phyloP scores from a whole-genome alignment of 2,329 filamentous ascomycete species.

The Fusarium nisikadoi region DNA sequence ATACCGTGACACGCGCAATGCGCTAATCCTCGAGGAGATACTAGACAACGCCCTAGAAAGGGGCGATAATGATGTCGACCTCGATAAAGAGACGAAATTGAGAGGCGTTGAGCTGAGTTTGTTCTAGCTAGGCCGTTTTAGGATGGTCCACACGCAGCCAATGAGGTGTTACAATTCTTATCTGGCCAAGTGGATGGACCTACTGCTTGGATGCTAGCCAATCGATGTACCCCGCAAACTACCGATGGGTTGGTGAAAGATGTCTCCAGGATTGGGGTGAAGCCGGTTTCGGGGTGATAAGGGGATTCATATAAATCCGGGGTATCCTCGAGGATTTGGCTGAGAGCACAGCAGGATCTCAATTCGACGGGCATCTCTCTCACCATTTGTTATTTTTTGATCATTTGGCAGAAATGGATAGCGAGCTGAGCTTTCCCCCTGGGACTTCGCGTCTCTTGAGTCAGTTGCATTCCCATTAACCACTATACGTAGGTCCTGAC shows the following conservation, averaged over 20 bases:
- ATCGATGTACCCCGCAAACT: neutral
- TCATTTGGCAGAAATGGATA: neutral
- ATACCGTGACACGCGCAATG: constrained; percentile 24
- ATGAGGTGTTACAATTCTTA: neutral
- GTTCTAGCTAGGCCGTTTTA: constrained; percentile 9
- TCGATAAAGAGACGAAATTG: constrained; percentile 20
- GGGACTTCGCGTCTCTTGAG: constrained; percentile 11
- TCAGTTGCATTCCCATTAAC: neutral
- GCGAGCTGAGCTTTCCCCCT: constrained; percentile 7
- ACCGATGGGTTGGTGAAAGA: neutral
- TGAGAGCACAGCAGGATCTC: rapidly evolving
- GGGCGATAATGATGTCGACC: constrained; percentile 22
- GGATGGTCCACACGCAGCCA: constrained; percentile 17
- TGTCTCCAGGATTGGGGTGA: neutral
- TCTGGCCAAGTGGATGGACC: neutral
- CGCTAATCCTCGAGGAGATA: constrained; percentile 17
- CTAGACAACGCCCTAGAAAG: constrained; percentile 25
- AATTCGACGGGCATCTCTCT: neutral
- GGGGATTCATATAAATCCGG: neutral
- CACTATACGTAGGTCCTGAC: neutral
- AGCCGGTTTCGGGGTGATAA: neutral
- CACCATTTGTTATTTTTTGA: too few species aligned
- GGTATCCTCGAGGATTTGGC: neutral
- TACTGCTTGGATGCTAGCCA: neutral
- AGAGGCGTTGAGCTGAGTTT: constrained; percentile 29